Percentiles rank a stretch among this genome's conserved stretches.
Evolutionary conservation across 495 filamentous ascomycete species (phyloP).

Genomic region (Lasiosphaeria ovina): DNA sequence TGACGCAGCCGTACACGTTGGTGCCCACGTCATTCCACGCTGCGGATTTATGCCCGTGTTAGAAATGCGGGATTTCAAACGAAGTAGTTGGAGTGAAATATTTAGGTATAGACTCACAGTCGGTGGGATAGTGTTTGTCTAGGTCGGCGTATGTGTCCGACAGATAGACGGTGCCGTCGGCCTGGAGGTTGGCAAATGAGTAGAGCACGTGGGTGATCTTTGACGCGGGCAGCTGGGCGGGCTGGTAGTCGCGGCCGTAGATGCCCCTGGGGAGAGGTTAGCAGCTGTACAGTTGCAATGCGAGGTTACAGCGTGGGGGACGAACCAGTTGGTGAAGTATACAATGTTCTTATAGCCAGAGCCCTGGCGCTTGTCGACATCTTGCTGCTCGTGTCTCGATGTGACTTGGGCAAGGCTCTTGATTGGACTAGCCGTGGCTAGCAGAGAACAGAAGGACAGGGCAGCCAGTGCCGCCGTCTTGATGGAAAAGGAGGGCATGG

Average conservation of each 20-base stretch:
- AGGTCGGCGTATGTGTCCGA: constrained; percentile 60
- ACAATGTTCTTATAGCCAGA: constrained; percentile 42
- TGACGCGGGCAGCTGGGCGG: constrained; percentile 72
- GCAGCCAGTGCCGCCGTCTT: constrained; percentile 20
- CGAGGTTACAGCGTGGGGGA: not conserved
- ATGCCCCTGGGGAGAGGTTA: constrained; percentile 60
- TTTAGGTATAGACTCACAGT: constrained; percentile 33
- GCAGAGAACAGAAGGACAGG: constrained; percentile 18
- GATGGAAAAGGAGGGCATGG: constrained; percentile 10
- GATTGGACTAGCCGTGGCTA: constrained; percentile 11
- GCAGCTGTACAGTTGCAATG: not conserved
- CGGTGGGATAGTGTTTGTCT: constrained; percentile 68
- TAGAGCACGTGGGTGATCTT: constrained; percentile 87
- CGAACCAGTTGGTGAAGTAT: constrained; percentile 50
- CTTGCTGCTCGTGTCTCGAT: not conserved
- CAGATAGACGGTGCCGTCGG: constrained; percentile 75
- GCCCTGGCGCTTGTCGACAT: constrained; percentile 10
- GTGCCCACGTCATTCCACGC: constrained; percentile 49
- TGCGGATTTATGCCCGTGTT: constrained; percentile 10
- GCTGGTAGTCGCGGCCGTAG: constrained; percentile 78
- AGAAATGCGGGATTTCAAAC: not conserved
- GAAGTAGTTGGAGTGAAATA: not conserved
- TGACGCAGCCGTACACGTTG: constrained; percentile 78
- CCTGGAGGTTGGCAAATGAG: constrained; percentile 81
- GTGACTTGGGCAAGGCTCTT: not conserved